Evolutionary conservation across 352 stramenopile genomes (phyloP).

Genomic region (Pythium pyrilobum): DNA sequence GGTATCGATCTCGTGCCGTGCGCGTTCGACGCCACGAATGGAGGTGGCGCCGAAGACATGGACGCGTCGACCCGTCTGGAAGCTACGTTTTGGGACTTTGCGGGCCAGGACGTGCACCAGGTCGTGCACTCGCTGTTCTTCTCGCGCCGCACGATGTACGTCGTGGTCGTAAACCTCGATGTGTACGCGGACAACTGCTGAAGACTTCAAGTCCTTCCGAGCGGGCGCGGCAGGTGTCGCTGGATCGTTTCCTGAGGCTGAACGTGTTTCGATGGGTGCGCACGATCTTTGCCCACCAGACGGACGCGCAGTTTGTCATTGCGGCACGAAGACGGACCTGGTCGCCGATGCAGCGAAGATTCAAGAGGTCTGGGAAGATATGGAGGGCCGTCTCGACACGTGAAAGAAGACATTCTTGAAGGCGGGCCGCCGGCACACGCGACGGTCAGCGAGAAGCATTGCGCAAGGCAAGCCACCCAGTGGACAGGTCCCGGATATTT

Average conservation of each 20-base stretch:
- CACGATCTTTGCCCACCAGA: constrained; percentile 3
- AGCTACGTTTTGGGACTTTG: constrained; percentile 11
- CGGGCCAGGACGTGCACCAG: constrained; percentile 3
- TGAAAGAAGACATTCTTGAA: background rate
- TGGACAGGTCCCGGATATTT: too few relatives aligned
- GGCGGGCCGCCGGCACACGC: background rate
- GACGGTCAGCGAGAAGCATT: too few relatives aligned
- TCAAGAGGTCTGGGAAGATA: background rate
- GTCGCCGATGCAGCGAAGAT: background rate
- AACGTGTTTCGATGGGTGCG: constrained; percentile 6
- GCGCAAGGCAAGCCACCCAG: too few relatives aligned
- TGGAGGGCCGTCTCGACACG: background rate
- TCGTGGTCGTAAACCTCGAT: background rate
- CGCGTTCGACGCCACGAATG: background rate
- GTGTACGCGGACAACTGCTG: constrained; percentile 1
- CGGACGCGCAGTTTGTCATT: constrained; percentile 4
- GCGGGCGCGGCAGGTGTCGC: background rate
- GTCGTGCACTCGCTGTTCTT: constrained; percentile 2
- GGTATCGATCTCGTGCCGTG: background rate
- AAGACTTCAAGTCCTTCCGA: too few relatives aligned
- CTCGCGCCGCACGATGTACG: constrained; percentile 1
- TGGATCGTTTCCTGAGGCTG: constrained; percentile 1
- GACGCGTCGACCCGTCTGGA: too few relatives aligned
- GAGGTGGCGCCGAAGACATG: too few relatives aligned
- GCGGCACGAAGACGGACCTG: constrained; percentile 10